Conservation (phyloP, 73 alveolate genomes). For the Paramecium sexaurelia region DNA sequence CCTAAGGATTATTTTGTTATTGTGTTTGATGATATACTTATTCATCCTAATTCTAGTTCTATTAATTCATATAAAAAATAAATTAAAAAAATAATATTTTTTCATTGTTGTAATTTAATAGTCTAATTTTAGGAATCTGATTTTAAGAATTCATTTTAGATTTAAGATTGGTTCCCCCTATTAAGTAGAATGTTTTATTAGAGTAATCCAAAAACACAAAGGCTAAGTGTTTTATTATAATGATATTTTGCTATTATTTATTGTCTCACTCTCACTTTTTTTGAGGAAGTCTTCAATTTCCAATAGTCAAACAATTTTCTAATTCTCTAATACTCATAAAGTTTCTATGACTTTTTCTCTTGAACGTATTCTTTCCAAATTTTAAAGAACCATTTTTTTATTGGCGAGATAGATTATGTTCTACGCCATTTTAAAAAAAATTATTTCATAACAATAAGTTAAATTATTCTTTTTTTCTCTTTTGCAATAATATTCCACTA, state of each 20-base stretch:
- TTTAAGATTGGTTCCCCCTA: not conserved
- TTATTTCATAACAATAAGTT: not conserved
- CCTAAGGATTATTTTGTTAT: not conserved
- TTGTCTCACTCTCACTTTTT: not conserved
- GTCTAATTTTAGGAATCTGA: not conserved
- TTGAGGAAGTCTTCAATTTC: not conserved
- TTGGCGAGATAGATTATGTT: not conserved
- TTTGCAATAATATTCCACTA: not conserved
- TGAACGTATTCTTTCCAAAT: not conserved
- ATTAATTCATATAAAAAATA: not conserved
- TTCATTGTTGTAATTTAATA: not conserved
- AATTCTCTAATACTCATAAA: not conserved
- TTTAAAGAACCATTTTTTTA: not conserved
- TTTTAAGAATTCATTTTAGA: not conserved
- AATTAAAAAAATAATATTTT: not conserved
- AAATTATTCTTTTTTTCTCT: not conserved
- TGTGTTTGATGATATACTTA: not conserved
- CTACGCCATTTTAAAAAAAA: not conserved
- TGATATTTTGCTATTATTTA: not conserved
- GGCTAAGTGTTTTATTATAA: not conserved
- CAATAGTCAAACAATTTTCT: not conserved
- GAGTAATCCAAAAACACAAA: not conserved
- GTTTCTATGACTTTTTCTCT: not conserved
- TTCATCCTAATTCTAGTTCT: not conserved
- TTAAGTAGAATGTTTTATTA: not conserved